Evolutionary conservation across 352 stramenopile species (phyloP).

Genomic region (Pythium angustatum): DNA sequence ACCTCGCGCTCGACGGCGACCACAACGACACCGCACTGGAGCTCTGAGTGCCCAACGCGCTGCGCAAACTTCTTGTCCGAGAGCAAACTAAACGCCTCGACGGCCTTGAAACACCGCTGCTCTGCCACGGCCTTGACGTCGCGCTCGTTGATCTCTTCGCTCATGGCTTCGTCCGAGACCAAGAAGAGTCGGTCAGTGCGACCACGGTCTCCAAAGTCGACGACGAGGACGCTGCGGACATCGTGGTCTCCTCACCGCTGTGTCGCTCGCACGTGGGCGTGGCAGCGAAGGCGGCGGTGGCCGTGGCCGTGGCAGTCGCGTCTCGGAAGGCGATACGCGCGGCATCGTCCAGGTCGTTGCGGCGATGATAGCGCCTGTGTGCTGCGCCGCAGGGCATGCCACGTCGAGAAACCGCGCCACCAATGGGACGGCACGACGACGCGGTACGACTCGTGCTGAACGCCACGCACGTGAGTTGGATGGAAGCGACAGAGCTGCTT

Average conservation of each 20-base stretch:
- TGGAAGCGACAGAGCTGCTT: too few relatives aligned
- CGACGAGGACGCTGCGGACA: neutral
- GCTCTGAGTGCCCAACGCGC: conserved; percentile 46
- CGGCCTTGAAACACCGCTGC: conserved; percentile 55
- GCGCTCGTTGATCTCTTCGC: conserved; percentile 49
- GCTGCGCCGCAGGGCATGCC: conserved; percentile 39
- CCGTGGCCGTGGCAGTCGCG: conserved; percentile 44
- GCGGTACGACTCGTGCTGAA: too few relatives aligned
- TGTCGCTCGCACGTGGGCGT: conserved; percentile 6
- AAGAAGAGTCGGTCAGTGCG: conserved; percentile 41
- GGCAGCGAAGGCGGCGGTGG: neutral
- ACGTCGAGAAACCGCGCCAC: too few relatives aligned
- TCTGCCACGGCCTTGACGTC: conserved; percentile 53
- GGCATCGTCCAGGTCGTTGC: conserved; percentile 54
- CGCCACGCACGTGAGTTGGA: too few relatives aligned
- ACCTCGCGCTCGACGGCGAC: conserved; percentile 42
- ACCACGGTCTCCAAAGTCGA: conserved; percentile 20
- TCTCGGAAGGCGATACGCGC: conserved; percentile 44
- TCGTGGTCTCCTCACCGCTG: neutral
- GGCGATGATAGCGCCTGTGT: conserved; percentile 39
- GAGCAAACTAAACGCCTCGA: conserved; percentile 59
- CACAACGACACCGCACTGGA: conserved; percentile 45
- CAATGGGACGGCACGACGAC: too few relatives aligned
- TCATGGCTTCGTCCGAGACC: conserved; percentile 52
- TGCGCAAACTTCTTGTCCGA: conserved; percentile 58